Percentiles rank a stretch among this genome's conserved stretches.
These are phyloP conservation scores for Salvia splendens DNA, from an alignment of 257 asterid species.

Conservation along the genomic window DNA sequence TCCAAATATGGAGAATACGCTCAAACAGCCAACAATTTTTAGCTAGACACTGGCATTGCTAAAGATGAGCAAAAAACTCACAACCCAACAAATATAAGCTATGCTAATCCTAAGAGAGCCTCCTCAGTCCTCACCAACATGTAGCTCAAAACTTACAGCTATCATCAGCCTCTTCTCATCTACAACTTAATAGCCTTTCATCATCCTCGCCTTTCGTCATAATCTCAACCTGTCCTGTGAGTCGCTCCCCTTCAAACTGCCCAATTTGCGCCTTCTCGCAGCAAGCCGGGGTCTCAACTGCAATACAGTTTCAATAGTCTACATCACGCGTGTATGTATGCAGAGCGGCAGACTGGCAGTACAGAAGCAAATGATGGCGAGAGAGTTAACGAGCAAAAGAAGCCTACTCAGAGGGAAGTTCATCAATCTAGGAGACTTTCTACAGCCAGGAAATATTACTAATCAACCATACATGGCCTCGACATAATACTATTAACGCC, in stretches of 20 bases:
- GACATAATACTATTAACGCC: too few species aligned
- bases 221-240: conserved; percentile 28
- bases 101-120: conserved; percentile 13
- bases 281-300: conserved; percentile 73
- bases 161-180: conserved; percentile 17
- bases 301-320: conserved; percentile 16
- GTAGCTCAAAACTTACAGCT: conserved; percentile 6
- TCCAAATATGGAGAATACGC: conserved; percentile 24
- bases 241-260: conserved; percentile 38
- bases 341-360: too few species aligned
- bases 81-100: not conserved
- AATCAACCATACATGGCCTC: too few species aligned
- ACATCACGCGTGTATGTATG: not conserved
- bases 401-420: too few species aligned
- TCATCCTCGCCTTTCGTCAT: not conserved
- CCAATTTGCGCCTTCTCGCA: conserved; percentile 58
- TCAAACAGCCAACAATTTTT: conserved; percentile 27
- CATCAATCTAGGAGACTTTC: too few species aligned
- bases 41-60: conserved; percentile 8
- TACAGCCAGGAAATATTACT: too few species aligned
- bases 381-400: too few species aligned
- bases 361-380: too few species aligned
- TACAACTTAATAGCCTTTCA: conserved; percentile 23
- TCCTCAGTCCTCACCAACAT: not conserved
- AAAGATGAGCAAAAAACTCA: conserved; percentile 7